Base-by-base conservation (phyloP, 176 grass and related monocot genomes). In the Paspalum vaginatum region DNA sequence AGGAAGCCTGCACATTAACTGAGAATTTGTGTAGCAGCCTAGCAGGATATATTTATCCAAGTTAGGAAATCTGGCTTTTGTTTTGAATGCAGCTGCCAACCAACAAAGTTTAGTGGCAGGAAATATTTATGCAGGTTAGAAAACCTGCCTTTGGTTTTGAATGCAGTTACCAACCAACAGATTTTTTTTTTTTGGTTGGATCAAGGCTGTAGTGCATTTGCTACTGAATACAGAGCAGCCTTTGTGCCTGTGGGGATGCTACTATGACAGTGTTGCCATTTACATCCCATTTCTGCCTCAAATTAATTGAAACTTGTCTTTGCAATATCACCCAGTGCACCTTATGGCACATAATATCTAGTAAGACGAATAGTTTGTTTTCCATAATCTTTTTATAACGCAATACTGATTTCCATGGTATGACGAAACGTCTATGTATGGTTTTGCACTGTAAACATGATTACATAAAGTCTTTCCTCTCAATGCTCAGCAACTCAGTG, bases 131-230 rank as follows among this genome's bases (percentile, higher is more conserved):
- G n/a, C 41, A 26, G 65, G 46, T 46, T 20, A 79, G 22, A 38
- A 9, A 64, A n/a, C 45, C 5, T 17, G 55, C 7, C 38, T 14
- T 74, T 44, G 40, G 15, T 40, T 68, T 52, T 49, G 14, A 69
- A 27, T 76, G 48, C 63, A 74, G 25, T 71, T 85, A 54, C 43
- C 7, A 12, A 26, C 51, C 5, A 50, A 68, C 8, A 81, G 62
- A 9, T 0, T 1, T 48, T 11, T 22, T 14, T 61, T 70, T 11
- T 22, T 14, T 61, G 62, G 44, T 16, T 4, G 21, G 41, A 74
- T 75, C 22, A 17, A 49, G 38, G 11, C 18, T 75, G 39, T 18
- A 27, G 20, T 41, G 25, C 54, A 47, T 41, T 79, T 79, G 11
- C 37, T 67, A 45, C 26, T 58, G 55, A 78, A 50, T 83, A 56